Percentiles rank a stretch among this genome's conserved stretches.
These are phyloP conservation scores for Hysterium pulicare DNA, from an alignment of 2,329 filamentous ascomycete genomes.

Conservation along the genomic window DNA sequence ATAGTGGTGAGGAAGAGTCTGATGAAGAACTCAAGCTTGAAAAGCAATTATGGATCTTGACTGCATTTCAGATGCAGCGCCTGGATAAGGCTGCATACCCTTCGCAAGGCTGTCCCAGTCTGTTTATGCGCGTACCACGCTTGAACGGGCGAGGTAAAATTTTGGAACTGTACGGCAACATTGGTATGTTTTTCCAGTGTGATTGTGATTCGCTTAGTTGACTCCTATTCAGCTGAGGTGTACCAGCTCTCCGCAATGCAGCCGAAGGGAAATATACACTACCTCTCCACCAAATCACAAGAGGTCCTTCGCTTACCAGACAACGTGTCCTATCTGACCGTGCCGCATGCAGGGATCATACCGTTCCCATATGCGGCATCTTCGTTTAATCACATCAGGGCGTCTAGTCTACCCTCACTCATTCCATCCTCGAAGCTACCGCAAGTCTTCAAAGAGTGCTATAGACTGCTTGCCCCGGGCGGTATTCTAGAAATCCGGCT, in stretches of 20 bases:
- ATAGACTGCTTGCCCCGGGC: constrained; percentile 53
- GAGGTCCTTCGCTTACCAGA: constrained; percentile 30
- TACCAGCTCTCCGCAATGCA: constrained; percentile 45
- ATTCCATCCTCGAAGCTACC: constrained; percentile 58
- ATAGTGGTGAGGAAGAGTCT: constrained; percentile 41
- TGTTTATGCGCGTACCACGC: constrained; percentile 14
- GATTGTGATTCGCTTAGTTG: constrained; percentile 28
- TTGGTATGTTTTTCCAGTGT: constrained; percentile 21
- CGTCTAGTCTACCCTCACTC: constrained; percentile 53
- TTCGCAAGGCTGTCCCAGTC: constrained; percentile 13
- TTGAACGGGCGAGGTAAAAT: constrained; percentile 28
- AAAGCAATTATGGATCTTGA: constrained; percentile 62
- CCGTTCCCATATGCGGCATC: constrained; percentile 47
- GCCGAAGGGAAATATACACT: constrained; percentile 34
- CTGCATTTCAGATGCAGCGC: constrained; percentile 46
- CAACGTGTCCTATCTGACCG: constrained; percentile 28
- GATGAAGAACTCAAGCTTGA: constrained; percentile 52
- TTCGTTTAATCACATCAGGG: constrained; percentile 37
- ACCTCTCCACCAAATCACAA: constrained; percentile 32
- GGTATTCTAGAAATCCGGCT: constrained; percentile 59
- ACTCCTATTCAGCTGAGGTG: constrained; percentile 37
- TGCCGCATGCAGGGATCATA: constrained; percentile 39
- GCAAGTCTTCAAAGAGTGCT: constrained; percentile 54
- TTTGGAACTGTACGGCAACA: constrained; percentile 38
- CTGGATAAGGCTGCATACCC: constrained; percentile 20